Percentiles rank a stretch among this genome's conserved stretches.
These are phyloP conservation scores for Cornus controversa DNA, from an alignment of 148 eudicot species.

Conservation along the genomic window DNA sequence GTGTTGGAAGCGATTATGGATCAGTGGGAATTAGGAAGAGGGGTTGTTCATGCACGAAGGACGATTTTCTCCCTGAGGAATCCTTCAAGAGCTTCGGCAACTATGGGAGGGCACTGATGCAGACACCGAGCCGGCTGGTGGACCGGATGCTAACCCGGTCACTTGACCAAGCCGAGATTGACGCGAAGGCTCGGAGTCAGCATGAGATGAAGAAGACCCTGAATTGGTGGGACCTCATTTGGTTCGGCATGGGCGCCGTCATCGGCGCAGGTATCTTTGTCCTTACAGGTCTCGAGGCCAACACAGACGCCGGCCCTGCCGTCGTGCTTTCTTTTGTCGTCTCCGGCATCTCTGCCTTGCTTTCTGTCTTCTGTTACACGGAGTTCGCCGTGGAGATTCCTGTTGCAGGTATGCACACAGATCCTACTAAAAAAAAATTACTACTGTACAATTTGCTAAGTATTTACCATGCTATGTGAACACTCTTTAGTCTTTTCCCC, in stretches of 20 bases:
- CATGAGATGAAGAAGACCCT: slow-evolving; percentile 50
- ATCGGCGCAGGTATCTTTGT: slow-evolving; percentile 59
- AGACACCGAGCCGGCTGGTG: slow-evolving; percentile 38
- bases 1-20: background rate
- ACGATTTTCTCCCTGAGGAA: slow-evolving; percentile 56
- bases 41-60: slow-evolving; percentile 32
- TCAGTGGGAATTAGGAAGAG: slow-evolving; percentile 17
- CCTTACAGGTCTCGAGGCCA: slow-evolving; percentile 48
- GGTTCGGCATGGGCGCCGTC: slow-evolving; percentile 57
- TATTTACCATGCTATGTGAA: too few relatives aligned
- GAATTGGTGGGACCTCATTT: slow-evolving; percentile 54
- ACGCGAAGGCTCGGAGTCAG: slow-evolving; percentile 41
- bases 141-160: slow-evolving; percentile 52
- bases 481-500: too few relatives aligned
- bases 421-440: too few relatives aligned
- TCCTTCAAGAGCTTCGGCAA: slow-evolving; percentile 55
- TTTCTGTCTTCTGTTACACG: slow-evolving; percentile 49
- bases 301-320: slow-evolving; percentile 48
- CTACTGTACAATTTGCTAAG: background rate
- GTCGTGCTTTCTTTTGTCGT: slow-evolving; percentile 45
- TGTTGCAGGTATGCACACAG: slow-evolving; percentile 34
- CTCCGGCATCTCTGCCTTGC: slow-evolving; percentile 46
- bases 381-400: slow-evolving; percentile 63
- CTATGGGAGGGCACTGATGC: slow-evolving; percentile 38
- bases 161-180: slow-evolving; percentile 41